These are phyloP conservation scores for Populus deltoides DNA, from an alignment of 345 rosid genomes.

Conservation along the genomic window DNA sequence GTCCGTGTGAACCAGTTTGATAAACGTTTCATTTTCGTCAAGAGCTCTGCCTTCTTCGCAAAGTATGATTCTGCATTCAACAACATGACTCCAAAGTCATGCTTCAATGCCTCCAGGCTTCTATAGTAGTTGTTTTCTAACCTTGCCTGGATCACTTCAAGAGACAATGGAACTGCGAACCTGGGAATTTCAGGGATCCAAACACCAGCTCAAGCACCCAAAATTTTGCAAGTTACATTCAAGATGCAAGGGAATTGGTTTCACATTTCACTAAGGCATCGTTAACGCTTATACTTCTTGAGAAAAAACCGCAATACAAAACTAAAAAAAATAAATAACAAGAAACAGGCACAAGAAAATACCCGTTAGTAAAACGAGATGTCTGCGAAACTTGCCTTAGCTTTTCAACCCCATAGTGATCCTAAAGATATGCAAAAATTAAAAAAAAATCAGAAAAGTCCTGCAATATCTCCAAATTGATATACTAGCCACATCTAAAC, in stretches of 20 bases:
- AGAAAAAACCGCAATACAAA: neutral
- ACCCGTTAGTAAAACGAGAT: conserved; percentile 82
- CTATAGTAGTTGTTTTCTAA: conserved; percentile 83
- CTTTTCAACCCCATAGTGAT: conserved; percentile 69
- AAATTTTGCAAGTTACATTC: neutral
- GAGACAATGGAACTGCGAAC: conserved; percentile 83
- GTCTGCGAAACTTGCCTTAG: conserved; percentile 70
- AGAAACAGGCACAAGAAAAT: neutral
- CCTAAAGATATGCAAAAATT: conserved; percentile 49
- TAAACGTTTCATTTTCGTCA: conserved; percentile 50
- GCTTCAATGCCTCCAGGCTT: conserved; percentile 68
- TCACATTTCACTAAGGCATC: neutral
- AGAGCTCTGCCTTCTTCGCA: conserved; percentile 50
- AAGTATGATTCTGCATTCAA: conserved; percentile 64
- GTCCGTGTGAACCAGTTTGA: conserved; percentile 53
- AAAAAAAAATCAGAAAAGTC: neutral
- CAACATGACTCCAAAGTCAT: conserved; percentile 67
- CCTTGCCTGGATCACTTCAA: conserved; percentile 64
- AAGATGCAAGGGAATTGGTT: too few species aligned
- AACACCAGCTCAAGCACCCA: neutral
- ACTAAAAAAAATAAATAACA: neutral
- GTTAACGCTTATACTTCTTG: neutral
- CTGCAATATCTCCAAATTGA: neutral
- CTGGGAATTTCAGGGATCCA: conserved; percentile 31
- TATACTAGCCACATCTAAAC: neutral